Evolutionary conservation across 352 stramenopile genomes (phyloP).

Genomic region (Pythium monospermum): DNA sequence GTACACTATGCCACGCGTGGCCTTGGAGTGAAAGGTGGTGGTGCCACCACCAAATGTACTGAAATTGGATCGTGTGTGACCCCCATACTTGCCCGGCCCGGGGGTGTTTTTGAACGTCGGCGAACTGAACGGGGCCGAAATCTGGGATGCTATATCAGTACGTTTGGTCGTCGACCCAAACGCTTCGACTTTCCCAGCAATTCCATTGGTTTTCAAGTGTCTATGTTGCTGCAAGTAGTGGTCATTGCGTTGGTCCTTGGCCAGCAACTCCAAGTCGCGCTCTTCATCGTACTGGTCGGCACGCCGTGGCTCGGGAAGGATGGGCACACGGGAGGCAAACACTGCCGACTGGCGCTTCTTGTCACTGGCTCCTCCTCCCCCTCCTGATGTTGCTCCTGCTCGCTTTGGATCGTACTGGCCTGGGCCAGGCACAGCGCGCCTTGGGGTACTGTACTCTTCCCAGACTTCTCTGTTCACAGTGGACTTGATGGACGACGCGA

Average conservation of each 20-base stretch:
- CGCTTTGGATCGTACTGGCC: conserved; percentile 45
- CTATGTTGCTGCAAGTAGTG: conserved; percentile 24
- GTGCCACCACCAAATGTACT: conserved; percentile 5
- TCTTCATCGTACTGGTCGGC: conserved; percentile 46
- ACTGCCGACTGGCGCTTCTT: conserved; percentile 44
- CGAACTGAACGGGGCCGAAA: conserved; percentile 48
- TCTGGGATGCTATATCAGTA: conserved; percentile 45
- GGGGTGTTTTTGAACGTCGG: conserved; percentile 54
- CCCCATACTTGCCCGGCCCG: conserved; percentile 51
- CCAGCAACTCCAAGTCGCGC: conserved; percentile 52
- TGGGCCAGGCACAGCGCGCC: conserved; percentile 43
- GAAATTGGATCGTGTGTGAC: conserved; percentile 9
- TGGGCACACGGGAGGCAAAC: conserved; percentile 73
- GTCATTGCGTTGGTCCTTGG: conserved; percentile 42
- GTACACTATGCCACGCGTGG: conserved; percentile 15
- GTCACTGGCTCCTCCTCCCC: background rate
- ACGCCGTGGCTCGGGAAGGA: conserved; percentile 41
- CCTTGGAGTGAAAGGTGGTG: background rate
- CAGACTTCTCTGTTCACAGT: conserved; percentile 74
- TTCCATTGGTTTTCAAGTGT: no score
- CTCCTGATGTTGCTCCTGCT: conserved; percentile 6
- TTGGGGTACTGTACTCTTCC: conserved; percentile 48
- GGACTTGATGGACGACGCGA: conserved; percentile 53
- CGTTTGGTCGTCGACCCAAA: conserved; percentile 67
- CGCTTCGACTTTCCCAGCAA: conserved; percentile 44